Evolutionary conservation across 495 filamentous ascomycete genomes (phyloP).

Genomic region (Parachaetomium inaequale): DNA sequence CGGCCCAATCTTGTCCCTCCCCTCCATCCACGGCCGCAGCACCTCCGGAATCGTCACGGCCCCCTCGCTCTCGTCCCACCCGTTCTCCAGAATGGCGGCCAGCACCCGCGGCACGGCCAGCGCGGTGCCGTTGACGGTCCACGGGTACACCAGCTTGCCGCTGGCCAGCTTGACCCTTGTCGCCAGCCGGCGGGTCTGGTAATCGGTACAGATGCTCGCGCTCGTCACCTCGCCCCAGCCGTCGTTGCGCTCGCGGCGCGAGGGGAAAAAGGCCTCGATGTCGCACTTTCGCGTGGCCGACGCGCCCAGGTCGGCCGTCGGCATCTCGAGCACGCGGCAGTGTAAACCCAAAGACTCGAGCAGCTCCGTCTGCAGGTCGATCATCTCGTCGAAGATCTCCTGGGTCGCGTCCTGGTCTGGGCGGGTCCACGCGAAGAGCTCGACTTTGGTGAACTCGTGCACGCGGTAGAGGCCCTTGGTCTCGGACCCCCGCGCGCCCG

Average conservation of each 20-base stretch:
- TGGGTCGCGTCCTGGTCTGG: conserved; percentile 46
- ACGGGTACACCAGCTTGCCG: conserved; percentile 59
- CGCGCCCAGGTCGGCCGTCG: conserved; percentile 79
- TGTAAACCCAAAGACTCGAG: conserved; percentile 71
- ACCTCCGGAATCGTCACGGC: conserved; percentile 71
- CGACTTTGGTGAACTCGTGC: conserved; percentile 99
- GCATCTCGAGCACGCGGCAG: conserved; percentile 91
- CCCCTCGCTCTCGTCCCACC: conserved; percentile 67
- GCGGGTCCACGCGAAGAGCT: conserved; percentile 85
- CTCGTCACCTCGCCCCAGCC: conserved; percentile 95
- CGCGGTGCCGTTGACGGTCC: conserved; percentile 92
- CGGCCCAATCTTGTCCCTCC: conserved; percentile 59
- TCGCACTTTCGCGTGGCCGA: conserved; percentile 81
- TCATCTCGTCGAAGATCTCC: conserved; percentile 73
- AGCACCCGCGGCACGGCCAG: conserved; percentile 86
- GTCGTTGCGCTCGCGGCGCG: conserved; percentile 62
- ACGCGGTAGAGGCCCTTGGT: conserved; percentile 95
- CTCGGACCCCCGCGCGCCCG: conserved; percentile 80
- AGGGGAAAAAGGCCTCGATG: conserved; percentile 93
- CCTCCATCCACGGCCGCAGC: conserved; percentile 78
- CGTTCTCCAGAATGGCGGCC: conserved; percentile 89
- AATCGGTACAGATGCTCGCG: conserved; percentile 89
- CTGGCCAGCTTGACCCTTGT: conserved; percentile 56
- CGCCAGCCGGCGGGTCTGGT: conserved; percentile 78
- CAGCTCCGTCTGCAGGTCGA: conserved; percentile 81